Base-by-base conservation (phyloP, 257 asterid species). In the Penstemon barbatus region DNA sequence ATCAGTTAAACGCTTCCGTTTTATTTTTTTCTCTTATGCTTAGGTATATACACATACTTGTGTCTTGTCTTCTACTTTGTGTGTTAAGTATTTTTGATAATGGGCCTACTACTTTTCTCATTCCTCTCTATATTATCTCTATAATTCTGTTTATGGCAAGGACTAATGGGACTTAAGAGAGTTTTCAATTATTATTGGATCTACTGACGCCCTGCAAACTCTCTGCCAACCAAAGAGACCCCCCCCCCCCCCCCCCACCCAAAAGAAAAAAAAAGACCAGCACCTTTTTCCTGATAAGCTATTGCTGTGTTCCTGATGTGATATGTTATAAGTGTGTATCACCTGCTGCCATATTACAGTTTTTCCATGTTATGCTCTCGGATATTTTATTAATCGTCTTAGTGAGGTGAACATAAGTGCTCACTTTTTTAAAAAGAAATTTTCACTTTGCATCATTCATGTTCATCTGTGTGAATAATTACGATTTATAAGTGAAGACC, bases 401-500 rank as follows among this genome's bases (percentile, higher is more conserved):
- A 46, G 50, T 48, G 49, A 10, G 38, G 63, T 65, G 57, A 19
- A 63, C 49, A 6, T 48, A 38, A 61, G 61, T 56, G 44, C 53
- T 7, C n/a, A 25, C 45, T 45, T 19, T 8, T 56, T 56, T 3
- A 40, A 61, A 10, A 53, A 8, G 58, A 54, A 42, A 46, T 36
- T 25, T 44, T 50, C 57, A 51, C 52, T 41, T 64, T 4, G 48
- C 43, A 55, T 69, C 33, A 46, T 45, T 65, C 58, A 50, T 50
- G 49, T 37, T 43, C 51, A 46, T 46, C 51, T 61, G 55, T 4
- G 13, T 61, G 45, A 19, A 42, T 13, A 41, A 6, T 50, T 57
- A 68, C 45, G 41, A 54, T 61, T 65, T 74, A 46, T 38, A 38
- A 73, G 56, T 61, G 46, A 12, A 44, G 73, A 45, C 65, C 19